Conservation (phyloP, 257 asterid species). For the Oldenlandia corymbosa region DNA sequence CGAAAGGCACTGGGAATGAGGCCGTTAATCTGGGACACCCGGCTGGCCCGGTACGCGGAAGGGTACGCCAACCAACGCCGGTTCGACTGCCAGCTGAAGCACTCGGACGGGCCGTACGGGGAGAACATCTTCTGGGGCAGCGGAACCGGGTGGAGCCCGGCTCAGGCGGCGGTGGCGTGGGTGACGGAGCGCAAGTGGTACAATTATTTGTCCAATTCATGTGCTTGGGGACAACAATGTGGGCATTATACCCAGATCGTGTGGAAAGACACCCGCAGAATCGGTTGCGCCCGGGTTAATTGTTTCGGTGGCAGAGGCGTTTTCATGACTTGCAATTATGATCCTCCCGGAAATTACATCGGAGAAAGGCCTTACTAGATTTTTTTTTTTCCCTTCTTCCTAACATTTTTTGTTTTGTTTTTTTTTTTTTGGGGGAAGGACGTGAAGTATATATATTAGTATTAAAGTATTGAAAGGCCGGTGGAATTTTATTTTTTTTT, state of each 20-base stretch:
- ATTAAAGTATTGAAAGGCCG: too few species aligned
- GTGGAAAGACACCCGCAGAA: conserved; percentile 32
- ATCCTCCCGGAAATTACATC: conserved; percentile 51
- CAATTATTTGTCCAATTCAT: conserved; percentile 34
- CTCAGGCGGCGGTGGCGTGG: conserved; percentile 47
- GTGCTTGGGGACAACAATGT: conserved; percentile 32
- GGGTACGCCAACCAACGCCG: conserved; percentile 39
- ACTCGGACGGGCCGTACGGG: conserved; percentile 42
- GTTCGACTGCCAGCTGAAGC: conserved; percentile 35
- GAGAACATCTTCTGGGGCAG: conserved; percentile 55
- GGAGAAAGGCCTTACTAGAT: conserved; percentile 46
- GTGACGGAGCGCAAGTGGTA: conserved; percentile 30
- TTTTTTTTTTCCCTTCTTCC: too few species aligned
- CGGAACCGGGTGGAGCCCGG: conserved; percentile 36
- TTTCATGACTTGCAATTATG: conserved; percentile 48
- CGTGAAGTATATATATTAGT: not conserved
- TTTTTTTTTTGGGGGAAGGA: not conserved
- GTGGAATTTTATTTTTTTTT: not conserved
- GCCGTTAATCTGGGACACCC: conserved; percentile 35
- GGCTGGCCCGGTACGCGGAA: conserved; percentile 26
- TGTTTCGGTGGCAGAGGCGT: conserved; percentile 36
- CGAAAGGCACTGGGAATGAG: conserved; percentile 23
- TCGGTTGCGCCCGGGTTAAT: conserved; percentile 40
- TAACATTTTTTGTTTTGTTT: not conserved
- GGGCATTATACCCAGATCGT: conserved; percentile 56